These are phyloP conservation scores for Exsudoporus frostii DNA, from an alignment of 768 basidiomycete genomes.

Conservation along the genomic window DNA sequence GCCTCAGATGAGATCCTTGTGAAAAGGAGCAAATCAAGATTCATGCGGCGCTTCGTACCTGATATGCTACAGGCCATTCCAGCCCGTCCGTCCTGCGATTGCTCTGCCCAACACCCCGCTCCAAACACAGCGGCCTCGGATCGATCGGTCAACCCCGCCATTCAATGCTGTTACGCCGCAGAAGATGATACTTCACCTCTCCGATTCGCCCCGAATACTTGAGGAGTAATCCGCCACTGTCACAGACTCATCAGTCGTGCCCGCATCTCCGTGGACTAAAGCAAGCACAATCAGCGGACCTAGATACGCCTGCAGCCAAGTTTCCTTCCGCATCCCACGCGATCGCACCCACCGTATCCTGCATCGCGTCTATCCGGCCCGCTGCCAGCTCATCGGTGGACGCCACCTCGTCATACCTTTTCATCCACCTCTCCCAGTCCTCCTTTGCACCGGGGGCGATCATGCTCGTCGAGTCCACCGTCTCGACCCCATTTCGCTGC, in stretches of 20 bases:
- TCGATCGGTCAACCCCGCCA: neutral
- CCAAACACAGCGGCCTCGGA: slow-evolving; percentile 66
- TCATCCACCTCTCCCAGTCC: slow-evolving; percentile 65
- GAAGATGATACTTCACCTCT: slow-evolving; percentile 45
- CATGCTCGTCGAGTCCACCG: slow-evolving; percentile 44
- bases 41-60: slow-evolving; percentile 23
- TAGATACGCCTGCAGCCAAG: slow-evolving; percentile 73
- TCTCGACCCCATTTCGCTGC: slow-evolving; percentile 22
- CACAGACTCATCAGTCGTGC: neutral
- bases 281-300: slow-evolving; percentile 34
- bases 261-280: too few species aligned
- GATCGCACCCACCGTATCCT: slow-evolving; percentile 85
- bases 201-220: slow-evolving; percentile 74
- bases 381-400: slow-evolving; percentile 10
- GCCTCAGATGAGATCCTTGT: slow-evolving; percentile 39
- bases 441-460: slow-evolving; percentile 45
- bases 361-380: slow-evolving; percentile 34
- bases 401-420: slow-evolving; percentile 29
- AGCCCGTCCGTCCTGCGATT: slow-evolving; percentile 15
- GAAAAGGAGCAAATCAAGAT: neutral
- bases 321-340: slow-evolving; percentile 45
- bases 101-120: slow-evolving; percentile 73
- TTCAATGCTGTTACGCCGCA: neutral
- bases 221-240: slow-evolving; percentile 75
- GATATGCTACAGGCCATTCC: slow-evolving; percentile 71